Conservation (phyloP, 108 stramenopile genomes). For the Stephanodiscus minutulus region DNA sequence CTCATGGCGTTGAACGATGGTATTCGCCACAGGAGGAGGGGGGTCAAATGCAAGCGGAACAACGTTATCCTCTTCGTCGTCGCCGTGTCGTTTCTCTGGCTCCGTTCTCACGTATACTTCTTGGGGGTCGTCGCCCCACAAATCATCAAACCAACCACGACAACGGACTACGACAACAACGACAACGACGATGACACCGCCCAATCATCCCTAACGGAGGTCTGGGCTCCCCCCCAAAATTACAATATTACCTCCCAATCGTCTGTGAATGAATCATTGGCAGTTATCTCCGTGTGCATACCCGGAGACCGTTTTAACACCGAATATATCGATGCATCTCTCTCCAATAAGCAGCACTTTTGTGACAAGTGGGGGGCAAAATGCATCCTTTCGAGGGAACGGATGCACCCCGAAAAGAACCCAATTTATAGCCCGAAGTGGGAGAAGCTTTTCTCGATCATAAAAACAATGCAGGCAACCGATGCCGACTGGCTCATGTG, state of each 20-base stretch:
- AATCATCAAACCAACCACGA: not conserved
- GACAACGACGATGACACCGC: not conserved
- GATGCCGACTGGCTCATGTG: slow-evolving; percentile 33
- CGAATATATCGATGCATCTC: slow-evolving; percentile 22
- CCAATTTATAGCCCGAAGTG: slow-evolving; percentile 20
- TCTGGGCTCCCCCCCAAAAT: no score
- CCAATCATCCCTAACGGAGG: no score
- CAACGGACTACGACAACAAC: not conserved
- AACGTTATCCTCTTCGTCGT: not conserved
- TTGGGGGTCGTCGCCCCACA: not conserved
- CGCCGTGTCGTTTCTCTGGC: not conserved
- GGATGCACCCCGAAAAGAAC: not conserved
- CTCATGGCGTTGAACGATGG: no score
- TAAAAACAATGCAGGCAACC: not conserved
- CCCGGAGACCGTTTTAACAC: slow-evolving; percentile 18
- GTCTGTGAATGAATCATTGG: not conserved
- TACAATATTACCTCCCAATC: no score
- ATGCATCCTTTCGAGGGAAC: slow-evolving; percentile 19
- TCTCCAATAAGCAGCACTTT: slow-evolving; percentile 18
- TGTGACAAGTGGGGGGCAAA: slow-evolving; percentile 14
- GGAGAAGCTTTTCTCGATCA: slow-evolving; percentile 29
- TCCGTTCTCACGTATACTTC: not conserved
- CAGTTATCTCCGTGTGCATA: slow-evolving; percentile 29
- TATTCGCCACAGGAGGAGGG: no score
- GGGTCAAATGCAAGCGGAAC: not conserved